Conservation (phyloP, 805 yeast genomes). For the fission yeast (Schizosaccharomyces pombe) region DNA sequence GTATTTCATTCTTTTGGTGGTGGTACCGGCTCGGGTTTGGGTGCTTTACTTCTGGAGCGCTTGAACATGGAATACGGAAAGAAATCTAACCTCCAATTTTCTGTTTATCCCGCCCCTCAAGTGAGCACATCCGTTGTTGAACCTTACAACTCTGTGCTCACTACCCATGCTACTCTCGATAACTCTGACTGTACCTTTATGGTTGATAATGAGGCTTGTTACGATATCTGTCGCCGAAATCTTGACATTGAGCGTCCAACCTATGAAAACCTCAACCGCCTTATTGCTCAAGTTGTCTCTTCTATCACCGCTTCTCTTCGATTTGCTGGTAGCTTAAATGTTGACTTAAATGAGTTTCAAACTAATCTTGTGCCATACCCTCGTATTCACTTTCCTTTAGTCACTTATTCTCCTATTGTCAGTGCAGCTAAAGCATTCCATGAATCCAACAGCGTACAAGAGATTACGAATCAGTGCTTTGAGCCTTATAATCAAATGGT, state of each 20-base stretch:
- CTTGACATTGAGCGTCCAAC: conserved; percentile 83
- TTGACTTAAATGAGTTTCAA: conserved; percentile 94
- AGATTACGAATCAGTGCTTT: conserved; percentile 92
- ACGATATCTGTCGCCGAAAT: conserved; percentile 93
- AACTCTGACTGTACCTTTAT: conserved; percentile 97
- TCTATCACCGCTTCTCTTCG: conserved; percentile 94
- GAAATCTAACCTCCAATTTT: conserved; percentile 90
- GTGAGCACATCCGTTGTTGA: conserved; percentile 59
- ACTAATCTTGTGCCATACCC: conserved; percentile 97
- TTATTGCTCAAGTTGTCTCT: conserved; percentile 94
- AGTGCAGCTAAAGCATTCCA: conserved; percentile 79
- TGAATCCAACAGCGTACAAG: conserved; percentile 84
- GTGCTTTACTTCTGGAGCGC: conserved; percentile 78
- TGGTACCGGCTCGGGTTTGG: conserved; percentile 98
- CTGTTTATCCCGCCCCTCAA: conserved; percentile 97
- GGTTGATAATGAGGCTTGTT: conserved; percentile 98
- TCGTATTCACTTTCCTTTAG: conserved; percentile 97
- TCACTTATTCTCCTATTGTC: conserved; percentile 92
- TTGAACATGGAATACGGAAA: conserved; percentile 82
- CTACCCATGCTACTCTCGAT: conserved; percentile 92
- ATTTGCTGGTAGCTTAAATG: conserved; percentile 92
- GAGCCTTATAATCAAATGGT: conserved; percentile 99
- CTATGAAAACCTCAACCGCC: conserved; percentile 62
- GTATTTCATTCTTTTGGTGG: conserved; percentile 97
- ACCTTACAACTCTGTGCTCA: conserved; percentile 91